Base-by-base conservation (phyloP, 768 basidiomycete species). In the Solioccasus polychromus region DNA sequence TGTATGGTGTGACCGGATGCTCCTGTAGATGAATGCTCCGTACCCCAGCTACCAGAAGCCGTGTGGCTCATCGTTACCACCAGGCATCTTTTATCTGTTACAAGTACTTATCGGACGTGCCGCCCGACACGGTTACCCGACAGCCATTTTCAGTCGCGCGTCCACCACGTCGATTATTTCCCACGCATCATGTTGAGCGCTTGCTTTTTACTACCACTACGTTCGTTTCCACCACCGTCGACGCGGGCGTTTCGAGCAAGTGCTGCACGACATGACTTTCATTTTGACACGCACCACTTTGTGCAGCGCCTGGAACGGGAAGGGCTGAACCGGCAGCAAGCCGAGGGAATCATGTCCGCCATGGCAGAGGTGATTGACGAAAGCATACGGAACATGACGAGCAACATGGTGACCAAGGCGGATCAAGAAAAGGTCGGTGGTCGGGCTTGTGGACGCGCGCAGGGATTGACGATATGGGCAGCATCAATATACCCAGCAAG, bases 301-400 rank as follows among this genome's bases (percentile, higher is more conserved):
- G 92, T 97, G 30, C 84, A 92, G 66, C 83, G 91, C 28, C 72
- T 98, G 44, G 89, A 93, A 66, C 76, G 80, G 47, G 88, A 96
- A 60, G 95, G 95, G 0, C 68, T 98, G 51, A 92, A 86, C 53
- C 79, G 91, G 15, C 82, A 82, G 18, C 95, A 97, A 68, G 93
- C 95, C 0, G 92, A 97, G 63, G 95, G 96, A 3, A 88, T 99
- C 62, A 96, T 98, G 93, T 77, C 84, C 36, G 91, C 94, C 8
- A 88, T 99, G 79, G 90, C 92, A 11, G 92, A 93, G 57, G 94
- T 98, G 50, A 92, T 99, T 30, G 92, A 96, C 66, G 96, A 99
- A 74, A 93, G 91, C 62, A 85, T 97, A 31, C 79, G 86, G 50
- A 95, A 93, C 60, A 93, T 99, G 92, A 90, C 91, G 30, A 84